Evolutionary conservation across 352 stramenopile species (phyloP), one percentile per base, ranked within the genome.

Genomic region (Phytophthora syringae): DNA sequence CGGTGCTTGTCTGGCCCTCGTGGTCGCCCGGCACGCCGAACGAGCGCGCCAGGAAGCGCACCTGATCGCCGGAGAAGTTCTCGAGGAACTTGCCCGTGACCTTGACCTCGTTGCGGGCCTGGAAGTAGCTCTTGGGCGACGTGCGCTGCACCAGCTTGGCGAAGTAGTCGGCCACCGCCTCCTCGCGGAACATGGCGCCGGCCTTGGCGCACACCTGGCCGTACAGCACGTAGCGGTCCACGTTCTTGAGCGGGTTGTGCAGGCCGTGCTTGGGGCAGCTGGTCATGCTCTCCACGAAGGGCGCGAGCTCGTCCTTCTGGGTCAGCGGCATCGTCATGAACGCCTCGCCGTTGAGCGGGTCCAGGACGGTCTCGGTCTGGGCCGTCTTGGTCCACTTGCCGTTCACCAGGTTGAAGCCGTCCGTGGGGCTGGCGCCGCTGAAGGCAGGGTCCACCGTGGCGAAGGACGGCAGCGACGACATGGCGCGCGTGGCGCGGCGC

Each of bases 171-270:
- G 90, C 81, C 39, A 98, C 92, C 27, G 96, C 80, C 5, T 96
- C 93, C 48, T 97, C 76, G 15, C 87, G 80, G 53, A 98, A 72
- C 55, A 88, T 74, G 24, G 86, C 77, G 43, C 84, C 91, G 0
- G 91, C 91, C 70, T 94, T 94, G 67, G 92, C 82, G 52, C 79
- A 92, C 18, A 96, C 67, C 30, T 95, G 71, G 21, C 87, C 87
- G 70, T 95, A 95, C 67, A 90, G 50, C 24, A 90, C 40, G 70
- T 98, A 99, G 64, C 97, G 86, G 58, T 99, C 93, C 30, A 96
- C 82, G 72, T 98, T 98, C 86, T 99, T 99, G 49, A 99, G 84
- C 24, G 97, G 97, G 81, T 99, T 99, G 86, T 99, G 97, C 48
- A 99, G 76, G 1, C 97, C 97, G 67, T 95, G 97, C 85, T 99